Evolutionary conservation across 2,329 filamentous ascomycete genomes (phyloP).

Genomic region (Geoglossum cookeanum): DNA sequence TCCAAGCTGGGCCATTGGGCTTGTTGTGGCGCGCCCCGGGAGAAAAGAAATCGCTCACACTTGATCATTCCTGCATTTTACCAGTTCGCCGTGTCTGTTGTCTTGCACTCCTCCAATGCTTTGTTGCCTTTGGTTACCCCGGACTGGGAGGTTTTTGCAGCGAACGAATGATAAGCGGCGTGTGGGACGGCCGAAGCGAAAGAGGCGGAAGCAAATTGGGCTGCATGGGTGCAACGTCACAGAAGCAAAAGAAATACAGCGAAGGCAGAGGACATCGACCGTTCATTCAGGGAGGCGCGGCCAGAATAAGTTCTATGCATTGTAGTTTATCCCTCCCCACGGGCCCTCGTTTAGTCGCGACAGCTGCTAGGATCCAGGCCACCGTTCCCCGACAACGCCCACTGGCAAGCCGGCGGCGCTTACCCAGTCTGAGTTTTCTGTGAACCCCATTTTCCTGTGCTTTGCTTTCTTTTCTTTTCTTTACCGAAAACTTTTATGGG

Average conservation of each 20-base stretch:
- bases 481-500: background rate
- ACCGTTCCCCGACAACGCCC: background rate
- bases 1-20: background rate
- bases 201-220: background rate
- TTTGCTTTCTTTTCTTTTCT: background rate
- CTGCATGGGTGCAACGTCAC: background rate
- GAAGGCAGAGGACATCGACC: background rate
- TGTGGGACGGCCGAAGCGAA: background rate
- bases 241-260: background rate
- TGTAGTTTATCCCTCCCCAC: background rate
- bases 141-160: background rate
- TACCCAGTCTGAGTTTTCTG: background rate
- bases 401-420: background rate
- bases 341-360: background rate
- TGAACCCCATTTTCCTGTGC: background rate
- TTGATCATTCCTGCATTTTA: background rate
- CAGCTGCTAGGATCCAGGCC: background rate
- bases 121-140: constrained; percentile 1
- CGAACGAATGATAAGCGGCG: background rate
- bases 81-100: background rate
- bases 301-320: background rate
- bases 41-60: background rate
- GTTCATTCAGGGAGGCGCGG: background rate
- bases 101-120: background rate
- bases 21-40: background rate